Percentiles rank a stretch among this genome's conserved stretches.
Conservation (phyloP, 73 alveolate genomes). For the Stentor roeselii region DNA sequence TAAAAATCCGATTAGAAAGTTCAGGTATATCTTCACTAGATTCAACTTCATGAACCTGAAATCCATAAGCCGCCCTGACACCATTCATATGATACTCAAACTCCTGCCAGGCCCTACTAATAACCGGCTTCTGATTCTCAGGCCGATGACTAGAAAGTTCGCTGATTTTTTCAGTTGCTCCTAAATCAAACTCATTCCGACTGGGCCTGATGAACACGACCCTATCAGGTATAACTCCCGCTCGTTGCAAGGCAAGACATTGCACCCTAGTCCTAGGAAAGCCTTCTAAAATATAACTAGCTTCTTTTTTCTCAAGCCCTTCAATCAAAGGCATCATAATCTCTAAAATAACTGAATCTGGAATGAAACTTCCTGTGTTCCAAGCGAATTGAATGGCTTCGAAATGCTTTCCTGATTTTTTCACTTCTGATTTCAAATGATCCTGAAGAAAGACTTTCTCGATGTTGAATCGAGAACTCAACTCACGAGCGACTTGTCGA, state of each 20-base stretch:
- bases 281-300: slow-evolving; percentile 89
- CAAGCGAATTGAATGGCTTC: slow-evolving; percentile 37
- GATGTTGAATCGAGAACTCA: slow-evolving; percentile 70
- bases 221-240: slow-evolving; percentile 92
- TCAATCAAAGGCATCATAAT: slow-evolving; percentile 68
- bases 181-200: slow-evolving; percentile 27
- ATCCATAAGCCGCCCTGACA: slow-evolving; percentile 73
- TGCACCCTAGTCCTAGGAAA: slow-evolving; percentile 93
- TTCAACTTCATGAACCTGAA: slow-evolving; percentile 67
- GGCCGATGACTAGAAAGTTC: not conserved
- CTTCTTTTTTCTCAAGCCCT: slow-evolving; percentile 79
- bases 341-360: slow-evolving; percentile 83
- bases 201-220: slow-evolving; percentile 64
- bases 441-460: slow-evolving; percentile 71
- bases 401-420: slow-evolving; percentile 65
- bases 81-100: slow-evolving; percentile 63
- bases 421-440: slow-evolving; percentile 76
- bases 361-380: slow-evolving; percentile 52
- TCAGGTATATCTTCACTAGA: slow-evolving; percentile 41
- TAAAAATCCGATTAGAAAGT: slow-evolving; percentile 49
- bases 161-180: slow-evolving; percentile 31
- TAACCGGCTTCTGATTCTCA: not conserved
- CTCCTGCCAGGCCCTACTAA: slow-evolving; percentile 49
- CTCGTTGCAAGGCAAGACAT: slow-evolving; percentile 89
- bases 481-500: slow-evolving; percentile 67